Base-by-base conservation (phyloP, 169 alveolate species). In the Plasmodium sp. region DNA sequence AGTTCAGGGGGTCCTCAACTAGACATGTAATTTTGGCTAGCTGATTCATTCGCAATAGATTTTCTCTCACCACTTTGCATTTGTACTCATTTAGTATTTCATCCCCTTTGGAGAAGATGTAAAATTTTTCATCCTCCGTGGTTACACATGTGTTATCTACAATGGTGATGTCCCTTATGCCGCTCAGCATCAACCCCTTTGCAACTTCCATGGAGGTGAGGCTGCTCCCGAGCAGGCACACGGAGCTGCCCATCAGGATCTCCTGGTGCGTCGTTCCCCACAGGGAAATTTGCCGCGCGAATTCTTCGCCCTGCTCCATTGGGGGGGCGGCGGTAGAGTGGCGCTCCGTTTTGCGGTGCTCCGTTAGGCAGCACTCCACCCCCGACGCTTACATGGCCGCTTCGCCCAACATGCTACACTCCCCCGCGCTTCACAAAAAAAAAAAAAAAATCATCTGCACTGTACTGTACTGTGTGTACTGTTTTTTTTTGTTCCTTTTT, bases 211-310 rank as follows among this genome's bases (percentile, higher is more conserved):
- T 51, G n/a, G 36, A 45, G n/a, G 75, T 31, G 39, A 86, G 45
- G 18, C 51, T 41, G 7, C 93, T 86, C 6, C 93, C 93, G 27
- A 86, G 71, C 6, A 86, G 39, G 58, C 79, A 74, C 22, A 86
- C 36, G 5, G 31, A 54, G 43, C 81, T 86, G n/a, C 7, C 33
- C 93, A 75, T 86, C 67, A 86, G 81, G 43, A 86, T 86, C 67
- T 74, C 86, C 48, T 86, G 93, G 45, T 86, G 93, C 22, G 43
- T 80, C 16, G 36, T n/a, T 36, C 93, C 93, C 93, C 93, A 86
- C 10, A 86, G 22, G 12, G 93, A 86, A 33, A 86, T 86, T 56
- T 75, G 81, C 3, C 93, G 36, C 51, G 39, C 39, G 36, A 48
- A 86, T 36, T 77, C 48, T 33, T 86, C 93, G 3, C 10, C 34